phyloP scores from a whole-genome alignment of 2,329 filamentous ascomycete species.

The Dactylellina leptospora region DNA sequence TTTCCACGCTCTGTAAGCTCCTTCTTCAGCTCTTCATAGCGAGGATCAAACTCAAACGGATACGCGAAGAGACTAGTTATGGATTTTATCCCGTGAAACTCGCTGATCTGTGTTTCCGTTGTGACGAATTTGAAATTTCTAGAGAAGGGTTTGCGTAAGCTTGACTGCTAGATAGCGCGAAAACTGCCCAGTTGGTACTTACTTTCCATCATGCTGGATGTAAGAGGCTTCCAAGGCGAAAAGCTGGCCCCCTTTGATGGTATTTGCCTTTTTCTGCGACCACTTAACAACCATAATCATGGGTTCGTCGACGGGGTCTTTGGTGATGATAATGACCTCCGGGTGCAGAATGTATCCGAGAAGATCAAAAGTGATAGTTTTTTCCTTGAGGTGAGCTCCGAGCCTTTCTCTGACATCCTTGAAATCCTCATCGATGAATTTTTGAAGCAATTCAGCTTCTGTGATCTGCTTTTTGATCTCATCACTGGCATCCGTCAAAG shows the following conservation, averaged over 20 bases:
- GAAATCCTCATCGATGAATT: slow-evolving; percentile 84
- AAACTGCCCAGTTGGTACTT: too few relatives aligned
- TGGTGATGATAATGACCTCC: slow-evolving; percentile 71
- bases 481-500: slow-evolving; percentile 66
- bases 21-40: slow-evolving; percentile 67
- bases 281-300: neutral
- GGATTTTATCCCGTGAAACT: slow-evolving; percentile 81
- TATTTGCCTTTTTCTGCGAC: neutral
- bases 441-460: slow-evolving; percentile 76
- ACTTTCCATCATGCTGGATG: slow-evolving; percentile 13
- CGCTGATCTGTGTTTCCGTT: neutral
- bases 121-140: neutral
- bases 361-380: slow-evolving; percentile 86
- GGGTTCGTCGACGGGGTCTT: slow-evolving; percentile 2
- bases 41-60: slow-evolving; percentile 80
- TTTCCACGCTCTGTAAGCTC: slow-evolving; percentile 81
- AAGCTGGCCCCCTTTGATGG: neutral
- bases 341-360: slow-evolving; percentile 91
- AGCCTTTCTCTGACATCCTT: slow-evolving; percentile 79
- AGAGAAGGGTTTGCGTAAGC: too few relatives aligned
- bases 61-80: slow-evolving; percentile 81
- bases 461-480: slow-evolving; percentile 69
- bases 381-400: slow-evolving; percentile 79
- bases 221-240: slow-evolving; percentile 10
- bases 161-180: too few relatives aligned